Base-by-base conservation (phyloP, 352 stramenopile genomes). In the Phytophthora sp. region DNA sequence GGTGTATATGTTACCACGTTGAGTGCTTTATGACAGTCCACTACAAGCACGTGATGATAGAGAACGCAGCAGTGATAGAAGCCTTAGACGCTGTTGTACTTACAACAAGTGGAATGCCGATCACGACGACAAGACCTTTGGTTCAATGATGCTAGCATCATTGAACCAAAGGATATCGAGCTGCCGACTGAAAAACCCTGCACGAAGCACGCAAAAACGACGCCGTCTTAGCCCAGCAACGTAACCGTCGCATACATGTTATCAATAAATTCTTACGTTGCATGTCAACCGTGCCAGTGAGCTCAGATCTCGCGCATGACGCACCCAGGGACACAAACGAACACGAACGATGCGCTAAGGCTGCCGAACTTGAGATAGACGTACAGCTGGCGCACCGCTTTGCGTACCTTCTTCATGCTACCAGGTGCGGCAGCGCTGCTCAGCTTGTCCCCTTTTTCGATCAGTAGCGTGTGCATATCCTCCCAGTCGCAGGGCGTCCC, bases 41-140 rank as follows among this genome's bases (percentile, higher is more conserved):
- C n/a, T 57, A 57, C 38, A 48, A 48, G 18, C 50, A 57, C 32
- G 48, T 57, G 50, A 49, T 57, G 49, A 39, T 37, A 2, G 50
- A 57, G 31, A 57, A 48, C 17, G 17, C 31, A 10, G 50, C 17
- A 9, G 37, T 49, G 1, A 41, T 57, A 37, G 50, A 49, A 5
- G 48, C 32, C 1, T 21, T 55, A 1, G 34, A 55, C 4, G 31
- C 48, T 1, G 48, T 55, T 12, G 44, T 55, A n/a, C 48, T 55
- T 1, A 45, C 31, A 4, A 35, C 48, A 23, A 55, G 48, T 11
- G 48, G 48, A 2, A 55, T 55, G 48, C 27, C 44, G 10, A 7
- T n/a, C 4, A 28, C 20, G 3, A 43, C 32, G 8, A 55, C 48
- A 32, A 34, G 48, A 35, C 48, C n/a, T n/a, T n/a, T n/a, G 44